These are phyloP conservation scores for Ballota nigra DNA, from an alignment of 257 asterid genomes.

Conservation along the genomic window DNA sequence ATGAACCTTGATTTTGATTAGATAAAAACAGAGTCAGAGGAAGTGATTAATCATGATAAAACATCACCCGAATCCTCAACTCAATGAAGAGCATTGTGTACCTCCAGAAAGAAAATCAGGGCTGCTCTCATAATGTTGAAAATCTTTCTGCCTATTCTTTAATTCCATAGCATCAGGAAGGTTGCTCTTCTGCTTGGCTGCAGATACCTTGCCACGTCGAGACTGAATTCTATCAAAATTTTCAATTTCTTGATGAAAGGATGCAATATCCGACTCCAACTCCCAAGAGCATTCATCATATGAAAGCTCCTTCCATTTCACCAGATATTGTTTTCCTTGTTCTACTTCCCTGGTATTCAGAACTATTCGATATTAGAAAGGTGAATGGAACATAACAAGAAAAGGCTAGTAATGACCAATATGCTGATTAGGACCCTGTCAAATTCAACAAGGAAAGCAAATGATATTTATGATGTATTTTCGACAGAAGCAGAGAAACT, in stretches of 20 bases:
- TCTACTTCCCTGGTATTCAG: slow-evolving; percentile 54
- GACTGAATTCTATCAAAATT: slow-evolving; percentile 57
- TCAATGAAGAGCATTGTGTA: slow-evolving; percentile 25
- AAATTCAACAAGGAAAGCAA: background rate
- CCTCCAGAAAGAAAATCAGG: slow-evolving; percentile 94
- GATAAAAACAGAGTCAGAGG: slow-evolving; percentile 21
- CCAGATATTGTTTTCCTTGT: slow-evolving; percentile 78
- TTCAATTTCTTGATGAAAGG: slow-evolving; percentile 79
- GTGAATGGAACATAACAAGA: background rate
- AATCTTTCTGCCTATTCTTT: slow-evolving; percentile 74
- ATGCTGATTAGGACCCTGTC: slow-evolving; percentile 7
- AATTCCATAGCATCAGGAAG: slow-evolving; percentile 56
- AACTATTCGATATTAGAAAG: slow-evolving; percentile 17
- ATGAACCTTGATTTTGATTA: slow-evolving; percentile 58
- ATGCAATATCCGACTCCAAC: slow-evolving; percentile 73
- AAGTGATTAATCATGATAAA: slow-evolving; percentile 18
- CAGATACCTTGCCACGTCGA: slow-evolving; percentile 45
- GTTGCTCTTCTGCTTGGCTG: slow-evolving; percentile 52
- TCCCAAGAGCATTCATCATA: slow-evolving; percentile 98
- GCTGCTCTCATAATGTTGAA: slow-evolving; percentile 85
- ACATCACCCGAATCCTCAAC: slow-evolving; percentile 12
- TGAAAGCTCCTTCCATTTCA: slow-evolving; percentile 96
- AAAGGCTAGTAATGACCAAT: background rate
- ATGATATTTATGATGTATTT: background rate
- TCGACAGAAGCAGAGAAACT: background rate